Evolutionary conservation across 352 stramenopile genomes (phyloP).

Genomic region (Phytophthora ohioensis): DNA sequence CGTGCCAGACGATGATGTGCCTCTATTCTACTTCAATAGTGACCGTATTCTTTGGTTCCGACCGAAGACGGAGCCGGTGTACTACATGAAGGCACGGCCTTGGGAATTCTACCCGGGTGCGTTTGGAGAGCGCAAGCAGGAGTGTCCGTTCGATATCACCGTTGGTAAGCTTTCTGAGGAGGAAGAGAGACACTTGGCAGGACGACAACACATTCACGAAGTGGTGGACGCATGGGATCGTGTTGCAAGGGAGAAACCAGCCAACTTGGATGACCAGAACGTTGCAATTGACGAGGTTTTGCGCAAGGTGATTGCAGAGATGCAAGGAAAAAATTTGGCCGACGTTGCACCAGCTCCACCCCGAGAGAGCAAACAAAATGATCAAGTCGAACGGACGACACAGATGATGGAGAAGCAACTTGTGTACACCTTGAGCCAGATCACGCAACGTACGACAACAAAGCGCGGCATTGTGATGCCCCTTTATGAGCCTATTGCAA

Average conservation of each 20-base stretch:
- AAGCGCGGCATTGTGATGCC: conserved; percentile 67
- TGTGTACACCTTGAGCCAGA: conserved; percentile 47
- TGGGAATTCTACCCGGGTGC: conserved; percentile 48
- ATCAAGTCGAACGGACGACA: conserved; percentile 22
- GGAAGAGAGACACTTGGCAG: conserved; percentile 41
- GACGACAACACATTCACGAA: conserved; percentile 47
- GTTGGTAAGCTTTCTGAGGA: conserved; percentile 37
- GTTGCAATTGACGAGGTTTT: conserved; percentile 35
- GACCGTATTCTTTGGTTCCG: conserved; percentile 53
- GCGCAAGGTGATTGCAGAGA: conserved; percentile 28
- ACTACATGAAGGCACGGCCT: conserved; percentile 49
- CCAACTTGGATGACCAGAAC: conserved; percentile 37
- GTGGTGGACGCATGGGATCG: conserved; percentile 39
- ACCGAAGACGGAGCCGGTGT: conserved; percentile 44
- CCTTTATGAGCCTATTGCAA: conserved; percentile 52
- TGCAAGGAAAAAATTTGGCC: conserved; percentile 21
- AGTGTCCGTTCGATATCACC: conserved; percentile 58
- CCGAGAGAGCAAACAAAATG: conserved; percentile 23
- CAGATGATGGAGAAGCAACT: conserved; percentile 45
- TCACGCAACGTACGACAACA: conserved; percentile 29
- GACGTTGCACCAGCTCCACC: conserved; percentile 22
- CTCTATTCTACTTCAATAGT: conserved; percentile 63
- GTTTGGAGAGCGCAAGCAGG: conserved; percentile 41
- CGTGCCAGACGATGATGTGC: conserved; percentile 32
- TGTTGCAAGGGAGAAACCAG: conserved; percentile 32